Evolutionary conservation across 177 flowering plant genomes (phyloP).

Genomic region (Vitis hybrid): DNA sequence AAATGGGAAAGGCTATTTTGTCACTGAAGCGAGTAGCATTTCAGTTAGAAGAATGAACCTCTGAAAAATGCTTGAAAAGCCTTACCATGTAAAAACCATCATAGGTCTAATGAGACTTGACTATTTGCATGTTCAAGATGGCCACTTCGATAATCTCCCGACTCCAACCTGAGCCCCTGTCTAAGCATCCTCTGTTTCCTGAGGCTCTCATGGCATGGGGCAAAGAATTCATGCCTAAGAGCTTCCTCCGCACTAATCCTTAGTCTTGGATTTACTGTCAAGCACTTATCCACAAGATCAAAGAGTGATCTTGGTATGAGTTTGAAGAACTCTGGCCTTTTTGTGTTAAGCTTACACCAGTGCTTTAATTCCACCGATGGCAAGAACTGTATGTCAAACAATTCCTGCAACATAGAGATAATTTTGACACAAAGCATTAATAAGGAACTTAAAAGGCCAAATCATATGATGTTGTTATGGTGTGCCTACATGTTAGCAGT

Average conservation of each 20-base stretch:
- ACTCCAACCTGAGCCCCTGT: too few species aligned
- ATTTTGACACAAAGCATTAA: not conserved
- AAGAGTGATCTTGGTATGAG: slow-evolving; percentile 60
- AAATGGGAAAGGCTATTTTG: too few species aligned
- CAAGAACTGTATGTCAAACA: slow-evolving; percentile 46
- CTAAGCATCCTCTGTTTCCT: not conserved
- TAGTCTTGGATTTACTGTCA: slow-evolving; percentile 79
- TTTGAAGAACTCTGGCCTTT: slow-evolving; percentile 58
- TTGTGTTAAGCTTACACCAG: slow-evolving; percentile 72
- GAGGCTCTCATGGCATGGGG: slow-evolving; percentile 55
- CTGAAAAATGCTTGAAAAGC: too few species aligned
- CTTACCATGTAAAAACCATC: too few species aligned
- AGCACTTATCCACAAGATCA: slow-evolving; percentile 86
- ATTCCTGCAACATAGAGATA: slow-evolving; percentile 45
- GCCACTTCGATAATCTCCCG: too few species aligned
- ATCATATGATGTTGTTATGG: too few species aligned
- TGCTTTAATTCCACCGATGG: slow-evolving; percentile 41
- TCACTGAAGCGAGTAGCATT: too few species aligned
- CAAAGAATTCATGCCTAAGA: slow-evolving; percentile 77
- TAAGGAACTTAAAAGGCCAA: too few species aligned
- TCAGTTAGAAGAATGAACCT: too few species aligned
- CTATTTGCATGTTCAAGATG: too few species aligned
- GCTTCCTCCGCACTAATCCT: slow-evolving; percentile 91
- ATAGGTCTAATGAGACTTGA: too few species aligned
- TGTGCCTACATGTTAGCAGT: too few species aligned